Percentiles rank a stretch among this genome's conserved stretches.
phyloP scores from a whole-genome alignment of 768 basidiomycete genomes.

The Lactarius pseudohatsudake region DNA sequence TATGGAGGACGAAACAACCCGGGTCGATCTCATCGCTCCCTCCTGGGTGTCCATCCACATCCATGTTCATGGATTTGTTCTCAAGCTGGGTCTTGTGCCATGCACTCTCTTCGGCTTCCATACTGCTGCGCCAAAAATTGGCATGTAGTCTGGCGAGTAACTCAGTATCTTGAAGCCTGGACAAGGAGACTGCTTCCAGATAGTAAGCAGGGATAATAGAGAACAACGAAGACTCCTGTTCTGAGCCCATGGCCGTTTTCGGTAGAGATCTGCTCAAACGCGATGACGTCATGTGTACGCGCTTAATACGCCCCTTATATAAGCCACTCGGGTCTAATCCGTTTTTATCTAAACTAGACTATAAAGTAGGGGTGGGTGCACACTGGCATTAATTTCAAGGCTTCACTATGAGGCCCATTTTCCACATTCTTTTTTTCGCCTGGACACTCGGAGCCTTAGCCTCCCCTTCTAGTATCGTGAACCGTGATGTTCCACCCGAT shows the following conservation, averaged over 20 bases:
- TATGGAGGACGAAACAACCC: neutral
- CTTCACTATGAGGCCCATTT: neutral
- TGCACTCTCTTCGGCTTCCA: neutral
- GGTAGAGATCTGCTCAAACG: too few species aligned
- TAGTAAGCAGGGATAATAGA: neutral
- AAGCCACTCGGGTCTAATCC: too few species aligned
- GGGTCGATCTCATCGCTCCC: neutral
- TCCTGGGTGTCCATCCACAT: neutral
- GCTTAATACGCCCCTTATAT: too few species aligned
- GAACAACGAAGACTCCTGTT: neutral
- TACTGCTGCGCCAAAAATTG: neutral
- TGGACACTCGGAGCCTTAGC: slow-evolving; percentile 10
- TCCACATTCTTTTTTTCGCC: neutral
- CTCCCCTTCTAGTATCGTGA: slow-evolving; percentile 6
- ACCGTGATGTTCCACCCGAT: slow-evolving; percentile 34
- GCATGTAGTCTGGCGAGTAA: neutral
- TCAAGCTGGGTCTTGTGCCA: neutral
- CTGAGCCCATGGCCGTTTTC: too few species aligned
- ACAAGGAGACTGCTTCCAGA: neutral
- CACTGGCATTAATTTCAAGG: too few species aligned
- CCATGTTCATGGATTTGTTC: neutral
- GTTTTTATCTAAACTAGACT: too few species aligned
- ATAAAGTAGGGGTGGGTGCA: too few species aligned
- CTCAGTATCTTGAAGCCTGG: neutral
- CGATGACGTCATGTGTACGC: too few species aligned